These are phyloP conservation scores for Amaranthus hypochondriacus DNA, from an alignment of 148 eudicot genomes.

Conservation along the genomic window DNA sequence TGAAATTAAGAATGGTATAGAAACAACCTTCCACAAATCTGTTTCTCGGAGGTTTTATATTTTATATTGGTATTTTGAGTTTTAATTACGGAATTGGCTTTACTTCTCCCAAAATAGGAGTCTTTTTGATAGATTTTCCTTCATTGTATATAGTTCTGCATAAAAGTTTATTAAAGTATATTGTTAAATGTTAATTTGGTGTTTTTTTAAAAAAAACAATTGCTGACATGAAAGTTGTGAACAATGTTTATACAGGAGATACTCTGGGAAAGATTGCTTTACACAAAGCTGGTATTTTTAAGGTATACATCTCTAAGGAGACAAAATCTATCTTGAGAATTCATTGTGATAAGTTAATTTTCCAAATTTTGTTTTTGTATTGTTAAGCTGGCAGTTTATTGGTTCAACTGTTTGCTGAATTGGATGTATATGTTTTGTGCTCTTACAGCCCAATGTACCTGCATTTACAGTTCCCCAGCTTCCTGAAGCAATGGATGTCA, in stretches of 20 bases:
- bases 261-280: slow-evolving; percentile 65
- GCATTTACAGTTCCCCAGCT: slow-evolving; percentile 74
- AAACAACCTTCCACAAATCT: not conserved
- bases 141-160: not conserved
- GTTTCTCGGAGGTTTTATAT: not conserved
- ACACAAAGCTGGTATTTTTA: slow-evolving; percentile 87
- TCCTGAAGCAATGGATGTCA: slow-evolving; percentile 73
- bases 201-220: not conserved
- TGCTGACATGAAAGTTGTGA: not conserved
- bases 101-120: not conserved
- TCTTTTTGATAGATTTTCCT: not conserved
- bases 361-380: slow-evolving; percentile 4
- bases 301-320: slow-evolving; percentile 40
- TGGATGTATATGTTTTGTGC: slow-evolving; percentile 45
- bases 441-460: slow-evolving; percentile 69
- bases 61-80: not conserved
- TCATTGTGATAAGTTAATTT: not conserved
- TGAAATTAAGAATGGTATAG: not conserved
- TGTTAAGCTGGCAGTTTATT: slow-evolving; percentile 28
- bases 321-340: not conserved
- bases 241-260: slow-evolving; percentile 46
- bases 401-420: slow-evolving; percentile 42
- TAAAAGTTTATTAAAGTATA: not conserved
- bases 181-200: not conserved
- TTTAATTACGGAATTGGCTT: not conserved